phyloP scores from a whole-genome alignment of 371 early-diverging fungal species.

The Rhizopus arrhizus region DNA sequence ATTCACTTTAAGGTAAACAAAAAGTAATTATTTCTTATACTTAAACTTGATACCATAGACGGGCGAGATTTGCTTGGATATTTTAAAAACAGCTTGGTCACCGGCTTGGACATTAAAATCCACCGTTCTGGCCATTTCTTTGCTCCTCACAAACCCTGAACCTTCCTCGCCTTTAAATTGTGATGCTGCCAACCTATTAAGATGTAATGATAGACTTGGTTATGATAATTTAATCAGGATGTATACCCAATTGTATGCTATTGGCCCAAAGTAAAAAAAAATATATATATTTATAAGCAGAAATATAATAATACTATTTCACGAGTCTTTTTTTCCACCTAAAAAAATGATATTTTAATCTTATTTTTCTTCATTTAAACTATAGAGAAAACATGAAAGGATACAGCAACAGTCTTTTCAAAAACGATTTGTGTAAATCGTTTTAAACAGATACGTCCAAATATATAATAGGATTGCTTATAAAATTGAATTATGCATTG shows the following conservation, averaged over 20 bases:
- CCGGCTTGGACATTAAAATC: conserved; percentile 83
- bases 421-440: no score
- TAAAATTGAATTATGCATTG: no score
- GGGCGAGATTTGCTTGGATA: conserved; percentile 85
- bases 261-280: background rate
- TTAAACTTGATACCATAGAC: conserved; percentile 44
- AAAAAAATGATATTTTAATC: no score
- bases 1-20: conserved; percentile 70
- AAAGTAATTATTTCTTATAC: background rate
- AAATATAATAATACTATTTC: no score
- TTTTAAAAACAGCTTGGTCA: conserved; percentile 81
- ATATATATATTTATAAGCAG: no score
- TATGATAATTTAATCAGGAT: conserved; percentile 85
- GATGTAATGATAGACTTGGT: conserved; percentile 83
- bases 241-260: conserved; percentile 83
- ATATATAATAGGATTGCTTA: no score
- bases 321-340: no score
- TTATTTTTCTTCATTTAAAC: no score
- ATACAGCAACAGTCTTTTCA: no score
- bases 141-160: conserved; percentile 75
- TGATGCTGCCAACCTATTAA: conserved; percentile 90
- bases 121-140: conserved; percentile 70
- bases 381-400: no score
- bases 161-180: conserved; percentile 91
- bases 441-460: no score